Evolutionary conservation across 2,329 filamentous ascomycete genomes (phyloP), one percentile per base, ranked within the genome.

Genomic region (Coniella lustricola): DNA sequence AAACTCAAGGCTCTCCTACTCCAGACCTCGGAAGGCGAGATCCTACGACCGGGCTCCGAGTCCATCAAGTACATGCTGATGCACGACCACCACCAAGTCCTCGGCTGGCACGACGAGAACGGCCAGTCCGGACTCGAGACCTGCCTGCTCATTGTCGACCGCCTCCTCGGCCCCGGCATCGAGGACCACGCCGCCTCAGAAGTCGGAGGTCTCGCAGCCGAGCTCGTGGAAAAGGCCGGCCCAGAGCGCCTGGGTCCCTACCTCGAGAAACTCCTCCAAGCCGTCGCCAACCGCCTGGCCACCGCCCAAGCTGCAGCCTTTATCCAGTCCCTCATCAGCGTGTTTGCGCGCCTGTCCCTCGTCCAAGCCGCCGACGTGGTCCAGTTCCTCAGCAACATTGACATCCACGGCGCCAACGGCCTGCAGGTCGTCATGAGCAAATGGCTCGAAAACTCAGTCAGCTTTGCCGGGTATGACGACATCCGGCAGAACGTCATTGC

Each of bases 381-480:
- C 13, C 84, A 93, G 48, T 98, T 98, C 70, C 74, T 98, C 29
- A 85, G 85, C 52, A 84, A 89, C 60, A 84, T 95, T 54, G 79
- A 89, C 57, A 86, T 97, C 55, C 80, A 81, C 41, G 84, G 83
- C 16, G 76, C 86, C 61, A 94, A 77, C 60, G 93, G 90, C n/a
- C 71, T 98, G 7, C 81, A 90, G 55, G 83, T 96, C 20, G 93
- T 98, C 3, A 71, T 97, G 56, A 78, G 83, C 67, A 96, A 97
- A 68, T 98, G 93, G 93, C 74, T 98, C 1, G 93, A 97, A 70
- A 95, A 97, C 67, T 95, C 90, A 3, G 80, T 95, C 66, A 95
- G 86, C 66, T 98, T 98, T 68, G 90, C 90, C n/a, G 93, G 93
- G 12, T 98, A 96, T 59, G 90, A 97, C 59, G 91, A 96, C 66